Conservation (phyloP, 257 asterid species). For the Penstemon newberryi region DNA sequence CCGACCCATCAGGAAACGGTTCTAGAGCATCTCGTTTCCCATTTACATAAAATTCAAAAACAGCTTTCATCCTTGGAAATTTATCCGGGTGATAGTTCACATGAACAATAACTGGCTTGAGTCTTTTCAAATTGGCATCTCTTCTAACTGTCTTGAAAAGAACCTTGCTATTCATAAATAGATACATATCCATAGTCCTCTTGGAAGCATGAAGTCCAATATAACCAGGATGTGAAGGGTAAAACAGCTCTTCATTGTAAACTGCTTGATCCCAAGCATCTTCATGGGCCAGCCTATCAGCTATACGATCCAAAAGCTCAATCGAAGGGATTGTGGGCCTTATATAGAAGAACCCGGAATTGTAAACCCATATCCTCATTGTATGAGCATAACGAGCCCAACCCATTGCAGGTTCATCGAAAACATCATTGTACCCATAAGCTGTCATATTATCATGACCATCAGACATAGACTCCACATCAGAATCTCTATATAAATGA, state of each 20-base stretch:
- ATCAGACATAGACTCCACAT: slow-evolving; percentile 86
- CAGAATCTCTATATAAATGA: slow-evolving; percentile 64
- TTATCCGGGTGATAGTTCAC: slow-evolving; percentile 82
- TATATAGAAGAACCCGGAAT: slow-evolving; percentile 79
- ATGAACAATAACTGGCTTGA: slow-evolving; percentile 76
- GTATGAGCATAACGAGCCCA: slow-evolving; percentile 90
- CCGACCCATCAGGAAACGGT: slow-evolving; percentile 76
- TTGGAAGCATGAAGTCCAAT: slow-evolving; percentile 73
- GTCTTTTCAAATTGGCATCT: slow-evolving; percentile 55
- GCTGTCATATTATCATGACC: slow-evolving; percentile 81
- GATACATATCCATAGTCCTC: slow-evolving; percentile 74
- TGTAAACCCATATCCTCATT: slow-evolving; percentile 87
- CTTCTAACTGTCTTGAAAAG: slow-evolving; percentile 75
- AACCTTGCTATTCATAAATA: slow-evolving; percentile 83
- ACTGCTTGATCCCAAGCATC: slow-evolving; percentile 85
- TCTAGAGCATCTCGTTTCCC: slow-evolving; percentile 76
- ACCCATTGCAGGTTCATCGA: slow-evolving; percentile 78
- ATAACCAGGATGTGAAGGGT: slow-evolving; percentile 80
- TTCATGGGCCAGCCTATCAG: slow-evolving; percentile 55
- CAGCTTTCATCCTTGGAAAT: slow-evolving; percentile 71
- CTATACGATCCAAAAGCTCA: slow-evolving; percentile 82
- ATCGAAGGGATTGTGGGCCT: slow-evolving; percentile 78
- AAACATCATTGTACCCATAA: slow-evolving; percentile 76
- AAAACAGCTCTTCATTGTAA: slow-evolving; percentile 73
- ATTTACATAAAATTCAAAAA: slow-evolving; percentile 66